A percentile compares a stretch with the other conserved stretches of the same genome.
Evolutionary conservation across 2,329 filamentous ascomycete species (phyloP).

Genomic region (Mariannaea elegans): DNA sequence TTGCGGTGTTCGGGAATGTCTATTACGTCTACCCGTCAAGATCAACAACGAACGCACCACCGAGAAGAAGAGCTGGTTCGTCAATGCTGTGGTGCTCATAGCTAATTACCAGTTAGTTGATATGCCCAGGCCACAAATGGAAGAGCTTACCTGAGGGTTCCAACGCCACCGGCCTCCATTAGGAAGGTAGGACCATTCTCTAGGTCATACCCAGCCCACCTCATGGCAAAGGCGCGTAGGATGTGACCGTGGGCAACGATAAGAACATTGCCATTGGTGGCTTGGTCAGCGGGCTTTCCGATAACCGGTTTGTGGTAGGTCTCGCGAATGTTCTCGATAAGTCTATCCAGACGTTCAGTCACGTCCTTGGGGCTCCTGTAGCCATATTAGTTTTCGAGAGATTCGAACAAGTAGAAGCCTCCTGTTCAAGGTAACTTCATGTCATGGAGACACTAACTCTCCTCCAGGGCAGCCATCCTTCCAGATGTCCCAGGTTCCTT

Average conservation of each 20-base stretch:
- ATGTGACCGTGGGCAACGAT: slow-evolving; percentile 93
- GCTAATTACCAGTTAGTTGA: slow-evolving; percentile 50
- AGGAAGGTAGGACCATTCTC: slow-evolving; percentile 80
- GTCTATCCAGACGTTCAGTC: slow-evolving; percentile 73
- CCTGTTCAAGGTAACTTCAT: slow-evolving; percentile 16
- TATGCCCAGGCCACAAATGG: neutral
- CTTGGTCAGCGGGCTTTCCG: slow-evolving; percentile 56
- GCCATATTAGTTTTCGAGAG: slow-evolving; percentile 18
- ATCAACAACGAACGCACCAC: slow-evolving; percentile 72
- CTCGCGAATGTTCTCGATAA: slow-evolving; percentile 79
- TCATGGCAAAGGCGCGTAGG: slow-evolving; percentile 84
- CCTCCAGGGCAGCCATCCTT: slow-evolving; percentile 86
- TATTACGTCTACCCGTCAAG: slow-evolving; percentile 31
- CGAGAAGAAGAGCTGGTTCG: slow-evolving; percentile 82
- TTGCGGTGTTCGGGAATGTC: neutral
- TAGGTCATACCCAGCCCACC: slow-evolving; percentile 81
- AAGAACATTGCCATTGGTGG: slow-evolving; percentile 51
- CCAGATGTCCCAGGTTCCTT: slow-evolving; percentile 84
- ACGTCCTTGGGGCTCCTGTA: slow-evolving; percentile 75
- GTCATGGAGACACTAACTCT: slow-evolving; percentile 66
- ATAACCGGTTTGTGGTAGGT: slow-evolving; percentile 72
- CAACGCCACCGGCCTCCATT: slow-evolving; percentile 88
- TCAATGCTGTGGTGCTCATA: slow-evolving; percentile 83
- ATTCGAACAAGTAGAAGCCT: neutral
- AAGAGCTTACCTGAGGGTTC: slow-evolving; percentile 72